These are phyloP conservation scores for Hibiscus trionum DNA, from an alignment of 345 rosid genomes.

Conservation along the genomic window DNA sequence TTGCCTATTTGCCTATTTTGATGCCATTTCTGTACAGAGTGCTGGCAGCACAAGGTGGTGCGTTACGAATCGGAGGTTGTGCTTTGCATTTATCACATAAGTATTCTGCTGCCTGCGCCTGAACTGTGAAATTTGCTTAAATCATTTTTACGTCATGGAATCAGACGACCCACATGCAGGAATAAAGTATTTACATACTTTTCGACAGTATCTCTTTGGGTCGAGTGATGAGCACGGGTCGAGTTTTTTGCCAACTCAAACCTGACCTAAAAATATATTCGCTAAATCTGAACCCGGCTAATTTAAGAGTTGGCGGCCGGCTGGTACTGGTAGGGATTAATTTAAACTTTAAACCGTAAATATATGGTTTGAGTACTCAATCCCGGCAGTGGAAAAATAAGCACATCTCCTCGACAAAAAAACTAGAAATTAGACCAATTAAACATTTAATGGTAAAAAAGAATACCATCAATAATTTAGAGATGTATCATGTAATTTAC, in stretches of 20 bases:
- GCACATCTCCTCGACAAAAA: not conserved
- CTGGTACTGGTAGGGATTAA: not conserved
- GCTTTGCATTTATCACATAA: slow-evolving; percentile 32
- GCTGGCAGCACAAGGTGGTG: slow-evolving; percentile 31
- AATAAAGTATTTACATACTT: not conserved
- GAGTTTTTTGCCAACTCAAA: too few relatives aligned
- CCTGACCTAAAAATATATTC: too few relatives aligned
- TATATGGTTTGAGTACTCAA: not conserved
- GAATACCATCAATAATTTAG: too few relatives aligned
- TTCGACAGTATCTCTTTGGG: not conserved
- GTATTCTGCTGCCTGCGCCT: slow-evolving; percentile 54
- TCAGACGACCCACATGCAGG: not conserved
- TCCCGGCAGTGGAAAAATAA: too few relatives aligned
- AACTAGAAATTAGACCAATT: too few relatives aligned
- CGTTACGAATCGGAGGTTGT: slow-evolving; percentile 16
- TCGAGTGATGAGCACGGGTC: too few relatives aligned
- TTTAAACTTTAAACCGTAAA: not conserved
- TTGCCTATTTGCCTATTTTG: too few relatives aligned
- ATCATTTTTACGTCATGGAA: not conserved
- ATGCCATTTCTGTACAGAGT: slow-evolving; percentile 57
- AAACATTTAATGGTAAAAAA: too few relatives aligned
- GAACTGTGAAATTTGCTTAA: slow-evolving; percentile 36
- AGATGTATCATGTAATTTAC: too few relatives aligned
- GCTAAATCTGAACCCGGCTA: too few relatives aligned
- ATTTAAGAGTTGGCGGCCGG: slow-evolving; percentile 24